Conservation (phyloP, 208 protist species). For the Leishmania major region DNA sequence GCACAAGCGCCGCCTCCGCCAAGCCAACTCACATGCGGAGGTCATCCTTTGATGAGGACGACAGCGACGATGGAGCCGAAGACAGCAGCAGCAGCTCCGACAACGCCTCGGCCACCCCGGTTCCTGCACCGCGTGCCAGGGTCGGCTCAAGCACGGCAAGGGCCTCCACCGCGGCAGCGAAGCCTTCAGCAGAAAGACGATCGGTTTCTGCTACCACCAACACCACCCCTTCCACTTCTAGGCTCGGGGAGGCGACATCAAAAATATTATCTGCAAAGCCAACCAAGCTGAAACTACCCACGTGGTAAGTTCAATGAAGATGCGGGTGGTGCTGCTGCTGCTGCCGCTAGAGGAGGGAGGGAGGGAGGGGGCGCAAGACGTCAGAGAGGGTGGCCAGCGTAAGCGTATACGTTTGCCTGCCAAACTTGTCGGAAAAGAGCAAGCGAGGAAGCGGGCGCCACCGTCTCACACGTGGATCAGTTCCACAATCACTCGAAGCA, state of each 20-base stretch:
- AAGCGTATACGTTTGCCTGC: background rate
- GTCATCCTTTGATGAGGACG: conserved; percentile 49
- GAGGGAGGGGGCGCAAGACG: background rate
- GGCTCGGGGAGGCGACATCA: background rate
- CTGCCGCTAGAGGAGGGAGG: background rate
- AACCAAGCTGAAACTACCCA: conserved; percentile 34
- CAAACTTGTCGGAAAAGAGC: background rate
- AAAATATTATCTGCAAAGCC: background rate
- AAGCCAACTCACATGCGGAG: conserved; percentile 11
- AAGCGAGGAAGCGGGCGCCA: background rate
- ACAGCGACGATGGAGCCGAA: background rate
- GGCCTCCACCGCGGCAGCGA: background rate
- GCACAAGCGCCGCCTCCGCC: background rate
- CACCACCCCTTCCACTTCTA: background rate
- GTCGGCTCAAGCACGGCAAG: background rate
- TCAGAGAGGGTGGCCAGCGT: background rate
- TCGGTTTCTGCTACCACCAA: background rate
- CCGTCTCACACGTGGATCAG: no score
- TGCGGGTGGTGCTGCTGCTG: background rate
- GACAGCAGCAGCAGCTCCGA: background rate
- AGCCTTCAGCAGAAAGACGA: background rate
- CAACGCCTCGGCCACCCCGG: background rate
- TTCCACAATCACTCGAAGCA: background rate
- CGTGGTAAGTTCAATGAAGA: conserved; percentile 16
- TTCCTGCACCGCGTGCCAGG: background rate